A percentile compares a stretch with the other conserved stretches of the same genome.
phyloP scores from a whole-genome alignment of 73 alveolate genomes.

The Tetrahymena borealis region DNA sequence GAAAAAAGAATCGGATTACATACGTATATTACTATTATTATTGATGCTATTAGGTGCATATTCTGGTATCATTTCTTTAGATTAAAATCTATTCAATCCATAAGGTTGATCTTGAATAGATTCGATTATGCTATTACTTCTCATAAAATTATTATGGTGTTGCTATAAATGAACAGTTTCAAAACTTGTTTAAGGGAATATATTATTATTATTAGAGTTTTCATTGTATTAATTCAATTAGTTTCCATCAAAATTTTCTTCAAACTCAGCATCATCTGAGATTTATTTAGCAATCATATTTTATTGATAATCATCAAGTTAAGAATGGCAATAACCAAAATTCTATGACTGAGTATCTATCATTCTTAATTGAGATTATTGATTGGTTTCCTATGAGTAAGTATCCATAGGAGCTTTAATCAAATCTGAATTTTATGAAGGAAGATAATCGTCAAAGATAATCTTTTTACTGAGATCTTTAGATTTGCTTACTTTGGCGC shows the following conservation, averaged over 20 bases:
- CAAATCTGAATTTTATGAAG: background rate
- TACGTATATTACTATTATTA: too few species aligned
- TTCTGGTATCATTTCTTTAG: background rate
- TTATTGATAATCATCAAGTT: background rate
- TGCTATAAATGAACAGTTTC: background rate
- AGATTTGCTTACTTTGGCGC: constrained; percentile 1
- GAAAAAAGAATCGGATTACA: too few species aligned
- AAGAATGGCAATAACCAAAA: background rate
- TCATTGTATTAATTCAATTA: background rate
- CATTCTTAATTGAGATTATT: background rate
- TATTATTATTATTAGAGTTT: background rate
- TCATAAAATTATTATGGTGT: background rate
- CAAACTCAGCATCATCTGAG: background rate
- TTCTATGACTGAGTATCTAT: background rate
- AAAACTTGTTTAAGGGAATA: background rate
- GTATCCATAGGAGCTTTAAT: background rate
- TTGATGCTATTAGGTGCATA: too few species aligned
- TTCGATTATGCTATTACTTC: background rate
- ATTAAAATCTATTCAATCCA: too few species aligned
- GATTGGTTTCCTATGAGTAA: background rate
- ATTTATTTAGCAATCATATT: background rate
- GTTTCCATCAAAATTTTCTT: background rate
- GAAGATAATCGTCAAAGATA: background rate
- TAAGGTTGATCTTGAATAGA: too few species aligned
- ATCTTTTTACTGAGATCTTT: background rate